A percentile compares a stretch with the other conserved stretches of the same genome.
These are phyloP conservation scores for Pittosporum tobira DNA, from an alignment of 129 eudicot genomes.

Conservation along the genomic window DNA sequence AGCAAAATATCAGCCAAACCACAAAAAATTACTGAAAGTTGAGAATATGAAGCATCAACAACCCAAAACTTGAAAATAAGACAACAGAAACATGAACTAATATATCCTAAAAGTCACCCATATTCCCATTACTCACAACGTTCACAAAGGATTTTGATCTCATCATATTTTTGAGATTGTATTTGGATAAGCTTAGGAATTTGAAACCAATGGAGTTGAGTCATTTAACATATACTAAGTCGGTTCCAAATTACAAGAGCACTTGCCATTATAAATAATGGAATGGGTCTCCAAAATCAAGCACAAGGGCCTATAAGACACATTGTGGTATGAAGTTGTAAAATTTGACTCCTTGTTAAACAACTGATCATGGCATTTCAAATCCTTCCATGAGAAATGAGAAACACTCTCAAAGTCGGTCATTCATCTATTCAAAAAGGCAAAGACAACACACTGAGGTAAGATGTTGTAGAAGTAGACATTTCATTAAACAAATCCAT, in stretches of 20 bases:
- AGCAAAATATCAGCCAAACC: neutral
- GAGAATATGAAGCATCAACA: neutral
- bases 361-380: neutral
- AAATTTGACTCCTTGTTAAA: neutral
- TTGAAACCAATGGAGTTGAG: neutral
- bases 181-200: neutral
- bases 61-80: neutral
- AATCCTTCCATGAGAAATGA: too few species aligned
- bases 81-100: neutral
- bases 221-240: too few species aligned
- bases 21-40: neutral
- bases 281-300: neutral
- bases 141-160: neutral
- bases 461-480: too few species aligned
- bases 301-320: neutral
- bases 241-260: too few species aligned
- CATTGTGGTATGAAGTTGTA: neutral
- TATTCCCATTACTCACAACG: neutral
- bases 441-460: too few species aligned
- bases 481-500: too few species aligned
- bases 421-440: too few species aligned
- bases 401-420: neutral
- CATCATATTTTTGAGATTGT: neutral
- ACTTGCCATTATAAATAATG: too few species aligned
- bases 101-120: neutral